A percentile compares a stretch with the other conserved stretches of the same genome.
Conservation (phyloP, 2,329 filamentous ascomycete genomes). For the Diaporthe sp. region DNA sequence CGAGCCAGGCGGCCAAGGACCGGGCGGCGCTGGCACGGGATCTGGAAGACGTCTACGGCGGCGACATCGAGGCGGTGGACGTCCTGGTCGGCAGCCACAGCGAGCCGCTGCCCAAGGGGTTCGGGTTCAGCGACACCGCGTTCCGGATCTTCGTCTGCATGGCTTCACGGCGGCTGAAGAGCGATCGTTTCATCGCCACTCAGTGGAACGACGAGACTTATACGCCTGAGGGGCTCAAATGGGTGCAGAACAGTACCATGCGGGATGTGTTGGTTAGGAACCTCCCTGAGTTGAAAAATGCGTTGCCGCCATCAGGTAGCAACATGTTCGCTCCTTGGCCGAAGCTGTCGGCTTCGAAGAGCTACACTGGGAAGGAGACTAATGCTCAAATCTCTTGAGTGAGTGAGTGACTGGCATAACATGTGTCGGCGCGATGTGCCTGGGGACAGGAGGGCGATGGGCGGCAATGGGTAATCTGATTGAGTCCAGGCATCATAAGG, state of each 20-base stretch:
- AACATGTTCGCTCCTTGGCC: constrained; percentile 28
- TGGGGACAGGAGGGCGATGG: too few relatives aligned
- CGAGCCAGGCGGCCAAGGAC: background rate
- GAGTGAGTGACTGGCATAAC: background rate
- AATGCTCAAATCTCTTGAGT: background rate
- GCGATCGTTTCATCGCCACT: constrained; percentile 60
- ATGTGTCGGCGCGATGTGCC: too few relatives aligned
- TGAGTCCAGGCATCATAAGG: too few relatives aligned
- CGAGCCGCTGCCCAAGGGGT: constrained; percentile 59
- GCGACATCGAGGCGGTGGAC: constrained; percentile 59
- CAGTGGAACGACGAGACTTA: constrained; percentile 57
- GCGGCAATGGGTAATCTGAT: background rate
- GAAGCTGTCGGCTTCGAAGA: constrained; percentile 7
- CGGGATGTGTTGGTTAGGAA: constrained; percentile 54
- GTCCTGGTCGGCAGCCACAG: constrained; percentile 57
- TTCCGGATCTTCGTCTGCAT: constrained; percentile 62
- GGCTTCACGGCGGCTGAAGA: constrained; percentile 59
- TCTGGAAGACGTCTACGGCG: constrained; percentile 55
- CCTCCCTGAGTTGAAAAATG: background rate
- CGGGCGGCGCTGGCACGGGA: constrained; percentile 43
- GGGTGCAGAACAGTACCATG: constrained; percentile 60
- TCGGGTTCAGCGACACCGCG: constrained; percentile 63
- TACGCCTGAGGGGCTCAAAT: constrained; percentile 56
- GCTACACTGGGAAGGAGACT: constrained; percentile 18
- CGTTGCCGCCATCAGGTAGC: background rate